phyloP scores from a whole-genome alignment of 148 eudicot species.

The Rheum nobile region DNA sequence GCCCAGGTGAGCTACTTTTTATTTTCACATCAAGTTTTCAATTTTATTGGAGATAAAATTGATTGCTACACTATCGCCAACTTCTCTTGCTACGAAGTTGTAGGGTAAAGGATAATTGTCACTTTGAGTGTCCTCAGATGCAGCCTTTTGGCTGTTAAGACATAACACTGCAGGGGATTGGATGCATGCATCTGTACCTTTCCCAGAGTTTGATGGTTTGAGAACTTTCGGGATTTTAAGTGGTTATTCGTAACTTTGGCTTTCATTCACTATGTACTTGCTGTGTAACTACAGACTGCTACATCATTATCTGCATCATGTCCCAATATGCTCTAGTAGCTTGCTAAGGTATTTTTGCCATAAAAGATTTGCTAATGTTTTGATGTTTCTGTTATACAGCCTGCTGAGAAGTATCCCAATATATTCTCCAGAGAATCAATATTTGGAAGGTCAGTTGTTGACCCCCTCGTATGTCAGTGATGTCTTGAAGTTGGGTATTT shows the following conservation, averaged over 20 bases:
- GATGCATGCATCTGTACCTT: not conserved
- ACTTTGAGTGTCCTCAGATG: not conserved
- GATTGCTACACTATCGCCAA: not conserved
- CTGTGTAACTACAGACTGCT: not conserved
- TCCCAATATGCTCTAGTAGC: not conserved
- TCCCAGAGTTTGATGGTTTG: not conserved
- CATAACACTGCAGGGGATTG: not conserved
- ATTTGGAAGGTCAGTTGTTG: conserved; percentile 54
- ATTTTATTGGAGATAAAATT: not conserved
- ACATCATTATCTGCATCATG: not conserved
- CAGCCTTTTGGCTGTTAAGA: not conserved
- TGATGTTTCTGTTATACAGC: conserved; percentile 27
- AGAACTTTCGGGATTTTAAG: not conserved
- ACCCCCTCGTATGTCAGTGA: not conserved
- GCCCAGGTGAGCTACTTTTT: conserved; percentile 65
- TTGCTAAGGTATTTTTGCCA: not conserved
- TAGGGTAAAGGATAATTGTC: not conserved
- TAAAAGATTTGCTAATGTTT: not conserved
- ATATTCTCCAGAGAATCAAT: conserved; percentile 55
- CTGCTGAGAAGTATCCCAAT: conserved; percentile 79
- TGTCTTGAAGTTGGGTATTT: not conserved
- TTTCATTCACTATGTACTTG: not conserved
- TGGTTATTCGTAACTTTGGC: not conserved
- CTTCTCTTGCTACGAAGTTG: not conserved
- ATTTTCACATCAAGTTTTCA: not conserved